Percentiles rank a stretch among this genome's conserved stretches.
These are phyloP conservation scores for Saraca asoca DNA, from an alignment of 331 rosid species.

Conservation along the genomic window DNA sequence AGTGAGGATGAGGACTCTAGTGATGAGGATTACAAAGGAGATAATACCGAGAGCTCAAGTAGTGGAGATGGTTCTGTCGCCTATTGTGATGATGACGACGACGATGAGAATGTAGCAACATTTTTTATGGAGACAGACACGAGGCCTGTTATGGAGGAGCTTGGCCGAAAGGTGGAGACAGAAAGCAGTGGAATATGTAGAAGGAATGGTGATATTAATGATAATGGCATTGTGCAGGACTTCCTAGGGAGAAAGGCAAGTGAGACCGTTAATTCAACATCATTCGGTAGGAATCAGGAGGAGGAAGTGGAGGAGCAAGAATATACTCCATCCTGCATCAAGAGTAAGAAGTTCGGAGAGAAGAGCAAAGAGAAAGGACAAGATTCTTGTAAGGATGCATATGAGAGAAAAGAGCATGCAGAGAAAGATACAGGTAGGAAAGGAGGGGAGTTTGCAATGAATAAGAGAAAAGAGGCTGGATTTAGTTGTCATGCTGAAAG, in stretches of 20 bases:
- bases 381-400: no score
- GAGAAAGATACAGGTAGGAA: background rate
- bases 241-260: background rate
- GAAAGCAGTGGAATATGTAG: background rate
- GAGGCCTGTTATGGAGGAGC: background rate
- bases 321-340: background rate
- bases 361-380: background rate
- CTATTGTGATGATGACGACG: slow-evolving; percentile 13
- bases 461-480: background rate
- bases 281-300: background rate
- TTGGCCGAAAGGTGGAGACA: background rate
- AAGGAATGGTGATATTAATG: no score
- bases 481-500: background rate
- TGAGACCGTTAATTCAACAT: background rate
- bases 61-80: background rate
- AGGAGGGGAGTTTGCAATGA: background rate
- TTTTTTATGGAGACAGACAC: background rate
- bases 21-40: slow-evolving; percentile 22
- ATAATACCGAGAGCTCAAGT: background rate
- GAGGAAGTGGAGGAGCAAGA: background rate
- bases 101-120: background rate
- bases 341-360: background rate
- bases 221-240: background rate
- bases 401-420: background rate
- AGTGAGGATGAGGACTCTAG: background rate